Evolutionary conservation across 2,329 filamentous ascomycete genomes (phyloP), one percentile per base, ranked within the genome.

Genomic region (Orbilia blumenaviensis): DNA sequence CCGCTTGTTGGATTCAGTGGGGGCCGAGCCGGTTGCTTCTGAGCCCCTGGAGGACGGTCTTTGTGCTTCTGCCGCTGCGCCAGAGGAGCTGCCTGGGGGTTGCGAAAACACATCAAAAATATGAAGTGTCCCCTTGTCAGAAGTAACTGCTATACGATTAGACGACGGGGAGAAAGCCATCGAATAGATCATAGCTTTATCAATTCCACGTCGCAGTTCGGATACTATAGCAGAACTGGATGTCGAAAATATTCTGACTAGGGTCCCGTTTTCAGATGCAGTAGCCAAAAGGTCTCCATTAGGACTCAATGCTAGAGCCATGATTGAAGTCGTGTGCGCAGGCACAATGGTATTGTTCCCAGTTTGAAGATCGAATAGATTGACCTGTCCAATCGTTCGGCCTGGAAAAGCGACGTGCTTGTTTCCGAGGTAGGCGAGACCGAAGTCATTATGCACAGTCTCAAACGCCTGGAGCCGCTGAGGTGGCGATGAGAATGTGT

Each of bases 71-170:
- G 29, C 66, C 68, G 68, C 52, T 25, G 62, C 16, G 38, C 54
- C 41, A 34, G 76, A 62, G 44, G 72, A 66, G 66, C 79, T 63
- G 42, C 80, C 81, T 8, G 52, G 18, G 16, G 52, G 32, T n/a
- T 56, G 52, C 16, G 52, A 56, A 12, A 56, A 38, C 0, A 97
- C 86, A 81, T 98, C 93, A 81, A 97, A 99, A 38, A 99, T 88
- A 83, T 99, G 95, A 9, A 99, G 86, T 0, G 94, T 99, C 4
- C 92, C 94, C 84, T 98, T 99, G 85, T 99, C 95, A 0, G 94
- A 97, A 0, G 94, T 98, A 77, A 93, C 94, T 25, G 95, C 95
- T 9, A 98, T 87, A 81, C 93, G 87, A 46, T 87, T 88, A 61
- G 91, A 92, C 0, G 90, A 90, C 0, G 94, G 94, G 18, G 92